Base-by-base conservation (phyloP, 352 stramenopile species). In the Phytophthora palmivora region DNA sequence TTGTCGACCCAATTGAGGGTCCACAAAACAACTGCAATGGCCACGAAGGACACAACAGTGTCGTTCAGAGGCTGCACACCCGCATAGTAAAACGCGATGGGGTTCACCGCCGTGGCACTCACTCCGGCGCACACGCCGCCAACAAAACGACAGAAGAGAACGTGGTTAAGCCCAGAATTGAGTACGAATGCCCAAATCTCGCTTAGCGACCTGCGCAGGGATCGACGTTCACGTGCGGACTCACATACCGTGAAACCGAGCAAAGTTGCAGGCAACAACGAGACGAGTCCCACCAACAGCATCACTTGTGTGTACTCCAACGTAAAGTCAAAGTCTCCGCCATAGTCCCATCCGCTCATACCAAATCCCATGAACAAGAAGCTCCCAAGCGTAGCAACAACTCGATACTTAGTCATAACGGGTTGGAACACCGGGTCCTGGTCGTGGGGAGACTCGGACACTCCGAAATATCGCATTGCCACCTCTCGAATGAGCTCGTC, bases 271-370 rank as follows among this genome's bases (percentile, higher is more conserved):
- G 78, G 74, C 12, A 78, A 9, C 10, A 67, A n/a, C 1, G 67
- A 43, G 6, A 82, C 26, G 8, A 82, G 42, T 12, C 59, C 65
- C 24, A 76, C 38, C 36, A 75, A 43, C 24, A 82, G 41, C 79
- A 88, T 88, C 30, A 84, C 32, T 44, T 78, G 39, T 6, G 72
- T 83, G 67, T 77, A 88, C 48, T 74, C 48, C 6, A 92, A 52
- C 11, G 71, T 70, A 36, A 84, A 88, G 54, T 72, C 64, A 26
- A 91, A 91, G 19, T 79, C 68, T 26, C 81, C 85, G 15, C 82
- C 82, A 54, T 94, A 94, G 48, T 84, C 58, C 50, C 37, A 63
- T 3, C 75, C 73, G 50, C 83, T 92, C 61, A 94, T 76, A 10
- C 59, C 63, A 3, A 92, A 28, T 5, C 76, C 83, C 63, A 91